phyloP scores from a whole-genome alignment of 257 asterid species.

The Thymus mandschuricus region DNA sequence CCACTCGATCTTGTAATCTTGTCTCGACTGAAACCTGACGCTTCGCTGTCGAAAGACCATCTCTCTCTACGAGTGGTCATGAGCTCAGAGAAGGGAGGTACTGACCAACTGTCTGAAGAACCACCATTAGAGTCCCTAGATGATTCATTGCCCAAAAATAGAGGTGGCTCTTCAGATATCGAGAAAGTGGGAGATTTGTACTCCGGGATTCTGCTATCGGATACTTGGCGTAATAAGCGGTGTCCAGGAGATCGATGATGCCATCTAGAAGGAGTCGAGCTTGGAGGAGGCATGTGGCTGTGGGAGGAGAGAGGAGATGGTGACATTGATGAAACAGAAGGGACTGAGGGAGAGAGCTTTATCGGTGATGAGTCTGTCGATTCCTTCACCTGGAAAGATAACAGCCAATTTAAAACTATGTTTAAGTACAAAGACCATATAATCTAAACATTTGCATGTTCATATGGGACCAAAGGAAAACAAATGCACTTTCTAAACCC shows the following conservation, averaged over 20 bases:
- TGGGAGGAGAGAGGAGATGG: slow-evolving; percentile 72
- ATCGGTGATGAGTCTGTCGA: slow-evolving; percentile 58
- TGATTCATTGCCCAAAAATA: slow-evolving; percentile 69
- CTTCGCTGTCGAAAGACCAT: slow-evolving; percentile 96
- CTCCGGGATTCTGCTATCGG: slow-evolving; percentile 69
- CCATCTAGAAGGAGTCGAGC: slow-evolving; percentile 76
- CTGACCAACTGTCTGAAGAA: slow-evolving; percentile 86
- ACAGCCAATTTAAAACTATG: slow-evolving; percentile 5
- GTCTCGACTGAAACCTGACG: slow-evolving; percentile 61
- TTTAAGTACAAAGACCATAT: slow-evolving; percentile 6
- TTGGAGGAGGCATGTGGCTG: slow-evolving; percentile 65
- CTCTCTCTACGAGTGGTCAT: slow-evolving; percentile 67
- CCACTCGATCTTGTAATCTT: slow-evolving; percentile 61
- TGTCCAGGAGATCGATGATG: slow-evolving; percentile 72
- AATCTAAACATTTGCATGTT: slow-evolving; percentile 17
- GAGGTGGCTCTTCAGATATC: slow-evolving; percentile 72
- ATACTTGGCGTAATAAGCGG: slow-evolving; percentile 63
- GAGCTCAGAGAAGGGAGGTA: slow-evolving; percentile 75
- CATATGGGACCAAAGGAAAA: slow-evolving; percentile 20
- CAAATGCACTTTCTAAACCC: slow-evolving; percentile 10
- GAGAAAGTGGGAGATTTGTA: slow-evolving; percentile 75
- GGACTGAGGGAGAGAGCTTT: slow-evolving; percentile 72
- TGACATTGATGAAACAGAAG: slow-evolving; percentile 70
- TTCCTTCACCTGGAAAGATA: slow-evolving; percentile 58
- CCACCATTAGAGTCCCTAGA: slow-evolving; percentile 76